Percentiles rank a stretch among this genome's conserved stretches.
Conservation (phyloP, 306 rosid species). For the Sesbania bispinosa region DNA sequence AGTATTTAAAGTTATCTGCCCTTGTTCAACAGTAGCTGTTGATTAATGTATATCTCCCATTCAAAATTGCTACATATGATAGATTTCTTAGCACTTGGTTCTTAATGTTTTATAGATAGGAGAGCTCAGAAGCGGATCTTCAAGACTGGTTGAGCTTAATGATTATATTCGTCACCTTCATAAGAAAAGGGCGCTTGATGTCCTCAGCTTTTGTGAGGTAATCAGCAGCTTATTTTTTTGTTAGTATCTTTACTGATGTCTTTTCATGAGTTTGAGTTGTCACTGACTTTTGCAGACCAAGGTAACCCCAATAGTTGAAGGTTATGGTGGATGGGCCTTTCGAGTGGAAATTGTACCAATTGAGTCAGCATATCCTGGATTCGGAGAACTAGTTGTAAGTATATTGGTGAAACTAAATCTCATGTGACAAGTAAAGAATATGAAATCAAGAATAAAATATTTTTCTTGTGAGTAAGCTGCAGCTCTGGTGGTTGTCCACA, state of each 20-base stretch:
- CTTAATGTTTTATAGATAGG: slow-evolving; percentile 64
- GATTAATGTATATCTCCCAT: slow-evolving; percentile 5
- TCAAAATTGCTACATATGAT: slow-evolving; percentile 11
- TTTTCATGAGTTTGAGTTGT: slow-evolving; percentile 34
- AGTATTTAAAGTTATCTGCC: slow-evolving; percentile 41
- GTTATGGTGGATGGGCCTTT: slow-evolving; percentile 99
- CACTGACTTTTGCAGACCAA: slow-evolving; percentile 64
- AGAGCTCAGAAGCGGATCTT: slow-evolving; percentile 92
- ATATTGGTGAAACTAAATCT: slow-evolving; percentile 19
- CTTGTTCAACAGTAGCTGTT: neutral
- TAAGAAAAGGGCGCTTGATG: slow-evolving; percentile 78
- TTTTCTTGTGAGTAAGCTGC: neutral
- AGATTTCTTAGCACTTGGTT: slow-evolving; percentile 12
- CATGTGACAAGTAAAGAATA: neutral
- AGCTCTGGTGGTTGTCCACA: neutral
- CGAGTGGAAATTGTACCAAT: slow-evolving; percentile 92
- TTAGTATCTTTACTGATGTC: neutral
- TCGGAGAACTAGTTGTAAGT: slow-evolving; percentile 96
- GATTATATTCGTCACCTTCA: slow-evolving; percentile 78
- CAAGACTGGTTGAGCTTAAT: slow-evolving; percentile 79
- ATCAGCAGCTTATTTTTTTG: slow-evolving; percentile 5
- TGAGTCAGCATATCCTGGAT: slow-evolving; percentile 98
- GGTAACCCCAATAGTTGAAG: slow-evolving; percentile 98
- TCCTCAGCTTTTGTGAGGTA: slow-evolving; percentile 99
- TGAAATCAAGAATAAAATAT: neutral